These are phyloP conservation scores for Neofusicoccum ribis DNA, from an alignment of 2,329 filamentous ascomycete species.

Conservation along the genomic window DNA sequence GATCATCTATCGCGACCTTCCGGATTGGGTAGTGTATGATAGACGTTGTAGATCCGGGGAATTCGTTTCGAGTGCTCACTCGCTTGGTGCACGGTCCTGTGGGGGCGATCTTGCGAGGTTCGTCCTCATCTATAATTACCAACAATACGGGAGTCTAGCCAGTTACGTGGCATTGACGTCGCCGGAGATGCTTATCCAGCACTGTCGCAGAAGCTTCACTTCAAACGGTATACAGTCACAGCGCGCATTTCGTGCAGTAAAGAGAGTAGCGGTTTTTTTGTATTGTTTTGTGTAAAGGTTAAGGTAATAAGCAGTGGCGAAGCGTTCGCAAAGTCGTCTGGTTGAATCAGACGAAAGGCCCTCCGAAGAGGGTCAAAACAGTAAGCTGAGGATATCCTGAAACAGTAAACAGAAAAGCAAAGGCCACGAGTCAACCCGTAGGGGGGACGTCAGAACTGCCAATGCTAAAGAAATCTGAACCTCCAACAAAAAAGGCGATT, in stretches of 20 bases:
- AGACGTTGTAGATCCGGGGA: constrained; percentile 6
- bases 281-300: neutral
- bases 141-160: neutral
- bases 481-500: constrained; percentile 20
- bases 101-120: neutral
- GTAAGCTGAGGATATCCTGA: neutral
- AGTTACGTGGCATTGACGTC: neutral
- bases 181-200: too few relatives aligned
- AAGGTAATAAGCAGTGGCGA: neutral
- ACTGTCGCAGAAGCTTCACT: too few relatives aligned
- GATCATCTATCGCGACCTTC: neutral
- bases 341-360: neutral
- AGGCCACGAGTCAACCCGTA: constrained; percentile 53
- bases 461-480: constrained; percentile 23
- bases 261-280: neutral
- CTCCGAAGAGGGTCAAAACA: neutral
- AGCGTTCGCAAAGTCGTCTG: neutral
- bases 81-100: neutral
- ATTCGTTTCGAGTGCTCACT: neutral
- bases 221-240: neutral
- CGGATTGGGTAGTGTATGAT: neutral
- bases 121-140: neutral
- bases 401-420: constrained; percentile 1
- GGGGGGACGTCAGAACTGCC: constrained; percentile 55
- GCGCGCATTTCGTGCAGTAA: neutral